Evolutionary conservation across 2,329 filamentous ascomycete species (phyloP).

Genomic region (Teratosphaeriaceae sp.): DNA sequence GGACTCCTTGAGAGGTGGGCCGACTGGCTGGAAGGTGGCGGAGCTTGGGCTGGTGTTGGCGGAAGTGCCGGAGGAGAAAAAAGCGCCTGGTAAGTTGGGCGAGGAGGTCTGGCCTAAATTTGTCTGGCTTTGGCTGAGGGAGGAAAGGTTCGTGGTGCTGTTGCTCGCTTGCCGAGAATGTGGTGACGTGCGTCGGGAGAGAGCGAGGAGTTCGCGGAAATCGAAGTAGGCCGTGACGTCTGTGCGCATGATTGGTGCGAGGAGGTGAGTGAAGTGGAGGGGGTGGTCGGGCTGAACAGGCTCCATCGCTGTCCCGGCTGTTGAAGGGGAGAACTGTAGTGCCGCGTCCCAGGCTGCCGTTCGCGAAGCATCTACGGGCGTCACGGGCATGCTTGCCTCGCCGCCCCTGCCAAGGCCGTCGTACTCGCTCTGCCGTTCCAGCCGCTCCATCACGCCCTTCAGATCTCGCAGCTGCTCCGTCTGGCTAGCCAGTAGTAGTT

Average conservation of each 20-base stretch:
- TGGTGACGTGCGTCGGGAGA: constrained; percentile 52
- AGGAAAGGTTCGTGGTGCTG: constrained; percentile 31
- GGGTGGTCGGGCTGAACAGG: constrained; percentile 56
- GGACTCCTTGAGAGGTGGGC: constrained; percentile 73
- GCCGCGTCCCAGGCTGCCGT: constrained; percentile 55
- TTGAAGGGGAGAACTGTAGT: constrained; percentile 47
- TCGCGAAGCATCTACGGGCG: constrained; percentile 59
- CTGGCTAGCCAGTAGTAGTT: constrained; percentile 77
- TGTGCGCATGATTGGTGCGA: constrained; percentile 75
- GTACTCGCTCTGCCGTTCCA: constrained; percentile 69
- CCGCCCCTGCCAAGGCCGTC: constrained; percentile 49
- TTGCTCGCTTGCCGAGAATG: constrained; percentile 59
- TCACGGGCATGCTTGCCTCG: constrained; percentile 67
- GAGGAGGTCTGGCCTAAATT: constrained; percentile 28
- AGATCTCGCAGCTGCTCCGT: constrained; percentile 90
- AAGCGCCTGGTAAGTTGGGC: constrained; percentile 31
- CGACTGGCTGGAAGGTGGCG: constrained; percentile 21
- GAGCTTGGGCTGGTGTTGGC: constrained; percentile 22
- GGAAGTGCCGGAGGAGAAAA: constrained; percentile 32
- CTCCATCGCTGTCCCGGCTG: constrained; percentile 42
- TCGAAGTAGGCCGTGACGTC: constrained; percentile 79
- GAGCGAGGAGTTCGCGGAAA: constrained; percentile 68
- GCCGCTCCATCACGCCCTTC: constrained; percentile 85
- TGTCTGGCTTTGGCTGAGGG: constrained; percentile 50
- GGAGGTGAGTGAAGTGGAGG: constrained; percentile 71